phyloP scores from a whole-genome alignment of 306 rosid genomes.

The Quercus berberidifolia region DNA sequence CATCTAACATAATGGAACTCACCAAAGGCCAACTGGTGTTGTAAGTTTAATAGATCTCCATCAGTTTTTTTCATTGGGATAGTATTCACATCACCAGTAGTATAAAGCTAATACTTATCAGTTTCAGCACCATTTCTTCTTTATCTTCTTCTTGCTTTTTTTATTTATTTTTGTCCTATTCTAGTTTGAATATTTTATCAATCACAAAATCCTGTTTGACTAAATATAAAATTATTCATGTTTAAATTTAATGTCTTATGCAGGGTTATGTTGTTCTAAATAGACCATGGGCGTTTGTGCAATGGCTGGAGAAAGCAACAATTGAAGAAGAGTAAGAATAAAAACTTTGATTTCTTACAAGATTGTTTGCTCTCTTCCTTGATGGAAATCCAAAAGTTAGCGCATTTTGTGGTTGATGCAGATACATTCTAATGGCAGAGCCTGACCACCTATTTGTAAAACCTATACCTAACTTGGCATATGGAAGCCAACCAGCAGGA shows the following conservation, averaged over 20 bases:
- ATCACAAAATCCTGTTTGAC: background rate
- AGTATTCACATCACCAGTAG: background rate
- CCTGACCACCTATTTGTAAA: slow-evolving; percentile 84
- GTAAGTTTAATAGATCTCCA: background rate
- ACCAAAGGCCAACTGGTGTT: background rate
- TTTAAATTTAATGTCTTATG: slow-evolving; percentile 14
- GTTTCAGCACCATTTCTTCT: slow-evolving; percentile 5
- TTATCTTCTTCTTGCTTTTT: background rate
- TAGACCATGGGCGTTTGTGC: slow-evolving; percentile 98
- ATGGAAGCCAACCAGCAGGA: slow-evolving; percentile 59
- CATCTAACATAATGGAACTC: background rate
- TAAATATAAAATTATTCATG: background rate
- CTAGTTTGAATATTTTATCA: background rate
- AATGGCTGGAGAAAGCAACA: slow-evolving; percentile 88
- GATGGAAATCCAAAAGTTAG: slow-evolving; percentile 32
- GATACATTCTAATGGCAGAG: slow-evolving; percentile 95
- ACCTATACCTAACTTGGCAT: slow-evolving; percentile 83
- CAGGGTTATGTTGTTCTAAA: slow-evolving; percentile 92
- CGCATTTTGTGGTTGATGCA: slow-evolving; percentile 51
- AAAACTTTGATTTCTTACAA: background rate
- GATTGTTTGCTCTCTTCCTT: background rate
- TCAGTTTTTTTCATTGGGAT: background rate
- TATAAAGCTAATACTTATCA: background rate
- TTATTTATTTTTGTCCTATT: background rate
- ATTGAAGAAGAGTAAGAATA: slow-evolving; percentile 75